These are phyloP conservation scores for Aspergillus glaucus DNA, from an alignment of 2,329 filamentous ascomycete genomes.

Conservation along the genomic window DNA sequence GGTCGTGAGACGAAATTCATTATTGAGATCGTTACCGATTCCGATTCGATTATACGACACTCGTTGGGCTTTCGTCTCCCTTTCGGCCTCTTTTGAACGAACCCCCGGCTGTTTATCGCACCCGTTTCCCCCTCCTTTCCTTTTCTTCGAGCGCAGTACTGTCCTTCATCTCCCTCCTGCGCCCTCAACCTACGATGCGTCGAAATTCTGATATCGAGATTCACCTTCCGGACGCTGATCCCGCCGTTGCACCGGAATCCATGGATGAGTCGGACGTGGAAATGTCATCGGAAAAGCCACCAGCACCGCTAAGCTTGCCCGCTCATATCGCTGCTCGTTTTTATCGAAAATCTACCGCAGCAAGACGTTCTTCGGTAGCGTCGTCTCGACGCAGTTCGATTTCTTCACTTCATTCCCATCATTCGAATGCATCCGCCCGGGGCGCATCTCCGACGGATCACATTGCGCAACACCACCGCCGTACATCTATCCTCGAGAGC, in stretches of 20 bases:
- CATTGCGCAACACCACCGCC: constrained; percentile 59
- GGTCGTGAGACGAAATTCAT: neutral
- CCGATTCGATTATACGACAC: neutral
- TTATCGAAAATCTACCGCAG: constrained; percentile 47
- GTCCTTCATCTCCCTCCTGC: neutral
- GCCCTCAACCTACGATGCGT: constrained; percentile 29
- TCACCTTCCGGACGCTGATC: constrained; percentile 31
- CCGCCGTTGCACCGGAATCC: constrained; percentile 19
- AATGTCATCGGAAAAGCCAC: constrained; percentile 34
- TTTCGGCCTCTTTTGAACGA: neutral
- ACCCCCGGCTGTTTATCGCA: neutral
- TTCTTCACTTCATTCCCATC: constrained; percentile 58
- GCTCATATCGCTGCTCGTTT: constrained; percentile 59
- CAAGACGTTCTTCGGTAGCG: constrained; percentile 54
- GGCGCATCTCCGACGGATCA: constrained; percentile 51
- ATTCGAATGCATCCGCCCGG: constrained; percentile 47
- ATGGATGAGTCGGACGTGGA: constrained; percentile 33
- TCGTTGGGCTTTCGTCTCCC: neutral
- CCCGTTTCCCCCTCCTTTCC: neutral
- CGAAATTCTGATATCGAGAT: constrained; percentile 39
- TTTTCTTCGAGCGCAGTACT: neutral
- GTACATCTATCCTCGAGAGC: constrained; percentile 58
- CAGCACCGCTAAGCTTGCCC: constrained; percentile 46
- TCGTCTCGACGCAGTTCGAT: constrained; percentile 61
- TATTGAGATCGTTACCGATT: neutral